Evolutionary conservation across 495 filamentous ascomycete genomes (phyloP).

Genomic region (Xylaria cubensis): DNA sequence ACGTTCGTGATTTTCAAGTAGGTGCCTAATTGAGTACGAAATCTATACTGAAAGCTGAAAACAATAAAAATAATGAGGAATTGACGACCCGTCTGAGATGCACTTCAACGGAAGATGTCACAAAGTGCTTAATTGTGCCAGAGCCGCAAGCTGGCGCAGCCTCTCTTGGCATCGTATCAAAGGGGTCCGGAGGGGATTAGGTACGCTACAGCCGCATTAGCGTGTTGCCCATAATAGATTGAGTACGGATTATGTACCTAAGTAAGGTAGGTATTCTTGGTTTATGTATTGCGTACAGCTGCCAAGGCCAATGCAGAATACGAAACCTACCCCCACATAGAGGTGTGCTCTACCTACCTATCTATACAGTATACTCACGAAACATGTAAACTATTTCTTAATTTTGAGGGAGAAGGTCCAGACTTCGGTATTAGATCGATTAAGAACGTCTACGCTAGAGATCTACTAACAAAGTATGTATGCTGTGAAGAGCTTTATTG

Average conservation of each 20-base stretch:
- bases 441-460: too few relatives aligned
- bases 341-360: too few relatives aligned
- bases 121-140: background rate
- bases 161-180: constrained; percentile 5
- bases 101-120: constrained; percentile 8
- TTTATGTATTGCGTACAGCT: background rate
- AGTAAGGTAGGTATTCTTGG: background rate
- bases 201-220: constrained; percentile 12
- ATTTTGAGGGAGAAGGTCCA: too few relatives aligned
- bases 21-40: background rate
- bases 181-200: background rate
- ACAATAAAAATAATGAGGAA: constrained; percentile 9
- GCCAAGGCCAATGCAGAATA: background rate
- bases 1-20: background rate
- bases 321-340: too few relatives aligned
- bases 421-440: too few relatives aligned
- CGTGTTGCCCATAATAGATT: constrained; percentile 14
- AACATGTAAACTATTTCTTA: too few relatives aligned
- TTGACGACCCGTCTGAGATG: background rate
- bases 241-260: background rate
- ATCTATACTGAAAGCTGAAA: background rate
- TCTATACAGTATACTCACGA: too few relatives aligned
- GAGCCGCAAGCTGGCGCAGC: background rate
- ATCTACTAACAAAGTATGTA: too few relatives aligned
- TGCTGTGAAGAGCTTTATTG: background rate